Percentiles rank a stretch among this genome's conserved stretches.
Evolutionary conservation across 257 asterid species (phyloP).

Genomic region (Nemophila menziesii): DNA sequence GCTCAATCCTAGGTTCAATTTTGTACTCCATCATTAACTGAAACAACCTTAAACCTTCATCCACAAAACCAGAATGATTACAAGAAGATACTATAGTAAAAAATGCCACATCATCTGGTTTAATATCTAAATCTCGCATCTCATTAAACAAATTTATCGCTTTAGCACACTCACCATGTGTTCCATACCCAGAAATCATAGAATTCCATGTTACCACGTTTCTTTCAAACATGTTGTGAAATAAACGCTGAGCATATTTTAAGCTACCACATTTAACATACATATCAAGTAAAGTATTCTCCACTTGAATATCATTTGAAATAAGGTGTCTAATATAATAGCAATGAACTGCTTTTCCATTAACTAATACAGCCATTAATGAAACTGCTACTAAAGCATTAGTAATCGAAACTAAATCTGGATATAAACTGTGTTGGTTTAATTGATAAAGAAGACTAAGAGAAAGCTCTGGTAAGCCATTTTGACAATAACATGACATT

Average conservation of each 20-base stretch:
- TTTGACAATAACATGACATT: slow-evolving; percentile 54
- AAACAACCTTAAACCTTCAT: slow-evolving; percentile 44
- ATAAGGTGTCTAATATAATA: slow-evolving; percentile 34
- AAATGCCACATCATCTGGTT: slow-evolving; percentile 67
- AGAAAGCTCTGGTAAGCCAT: slow-evolving; percentile 41
- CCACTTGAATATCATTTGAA: slow-evolving; percentile 44
- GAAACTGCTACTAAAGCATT: slow-evolving; percentile 55
- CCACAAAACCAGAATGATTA: slow-evolving; percentile 61
- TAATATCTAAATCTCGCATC: slow-evolving; percentile 38
- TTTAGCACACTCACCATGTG: slow-evolving; percentile 52
- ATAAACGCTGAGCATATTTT: slow-evolving; percentile 34
- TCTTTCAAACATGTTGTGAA: slow-evolving; percentile 29
- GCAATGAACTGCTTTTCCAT: slow-evolving; percentile 62
- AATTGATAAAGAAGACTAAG: slow-evolving; percentile 49
- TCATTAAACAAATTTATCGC: slow-evolving; percentile 46
- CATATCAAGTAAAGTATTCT: slow-evolving; percentile 61
- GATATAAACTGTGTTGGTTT: slow-evolving; percentile 37
- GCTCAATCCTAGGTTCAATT: slow-evolving; percentile 54
- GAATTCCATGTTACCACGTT: slow-evolving; percentile 67
- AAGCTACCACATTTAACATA: slow-evolving; percentile 70
- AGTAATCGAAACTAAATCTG: slow-evolving; percentile 52
- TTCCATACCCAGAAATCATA: slow-evolving; percentile 75
- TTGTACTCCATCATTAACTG: slow-evolving; percentile 37
- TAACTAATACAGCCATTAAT: slow-evolving; percentile 44
- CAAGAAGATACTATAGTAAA: slow-evolving; percentile 72